Evolutionary conservation across 805 yeast genomes (phyloP).

Genomic region (Candida jianshihensis): DNA sequence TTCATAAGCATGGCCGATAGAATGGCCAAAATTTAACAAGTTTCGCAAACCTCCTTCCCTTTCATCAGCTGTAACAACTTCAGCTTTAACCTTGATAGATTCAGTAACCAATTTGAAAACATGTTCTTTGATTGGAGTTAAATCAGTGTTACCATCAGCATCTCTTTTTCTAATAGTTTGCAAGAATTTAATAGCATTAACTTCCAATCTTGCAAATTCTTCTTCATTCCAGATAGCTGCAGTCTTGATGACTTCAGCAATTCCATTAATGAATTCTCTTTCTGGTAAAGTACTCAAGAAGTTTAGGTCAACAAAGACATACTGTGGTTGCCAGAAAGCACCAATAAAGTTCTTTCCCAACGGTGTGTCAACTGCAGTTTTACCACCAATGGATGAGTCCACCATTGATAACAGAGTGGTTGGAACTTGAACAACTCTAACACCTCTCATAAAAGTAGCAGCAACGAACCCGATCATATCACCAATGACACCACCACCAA

Average conservation of each 20-base stretch:
- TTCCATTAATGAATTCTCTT: slow-evolving; percentile 94
- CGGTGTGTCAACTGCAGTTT: slow-evolving; percentile 97
- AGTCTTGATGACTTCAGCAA: slow-evolving; percentile 97
- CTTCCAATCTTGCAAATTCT: slow-evolving; percentile 82
- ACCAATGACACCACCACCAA: slow-evolving; percentile 98
- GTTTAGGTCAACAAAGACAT: slow-evolving; percentile 80
- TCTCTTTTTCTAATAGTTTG: slow-evolving; percentile 51
- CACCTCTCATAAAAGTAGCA: slow-evolving; percentile 99
- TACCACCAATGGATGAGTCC: slow-evolving; percentile 96
- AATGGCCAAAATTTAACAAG: slow-evolving; percentile 89
- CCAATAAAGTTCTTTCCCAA: slow-evolving; percentile 93
- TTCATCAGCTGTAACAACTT: slow-evolving; percentile 89
- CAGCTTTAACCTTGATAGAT: slow-evolving; percentile 86
- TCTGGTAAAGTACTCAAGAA: slow-evolving; percentile 85
- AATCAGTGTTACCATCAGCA: slow-evolving; percentile 47
- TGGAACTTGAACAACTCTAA: slow-evolving; percentile 87
- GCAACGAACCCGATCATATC: slow-evolving; percentile 99
- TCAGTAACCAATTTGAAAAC: slow-evolving; percentile 74
- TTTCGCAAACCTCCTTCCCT: slow-evolving; percentile 93
- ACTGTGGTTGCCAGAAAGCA: slow-evolving; percentile 94
- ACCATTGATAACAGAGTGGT: slow-evolving; percentile 95
- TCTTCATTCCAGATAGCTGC: slow-evolving; percentile 95
- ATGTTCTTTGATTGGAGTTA: slow-evolving; percentile 63
- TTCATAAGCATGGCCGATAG: slow-evolving; percentile 97
- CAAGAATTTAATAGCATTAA: slow-evolving; percentile 62